These are phyloP conservation scores for Ricinus communis DNA, from an alignment of 345 rosid genomes.

Conservation along the genomic window DNA sequence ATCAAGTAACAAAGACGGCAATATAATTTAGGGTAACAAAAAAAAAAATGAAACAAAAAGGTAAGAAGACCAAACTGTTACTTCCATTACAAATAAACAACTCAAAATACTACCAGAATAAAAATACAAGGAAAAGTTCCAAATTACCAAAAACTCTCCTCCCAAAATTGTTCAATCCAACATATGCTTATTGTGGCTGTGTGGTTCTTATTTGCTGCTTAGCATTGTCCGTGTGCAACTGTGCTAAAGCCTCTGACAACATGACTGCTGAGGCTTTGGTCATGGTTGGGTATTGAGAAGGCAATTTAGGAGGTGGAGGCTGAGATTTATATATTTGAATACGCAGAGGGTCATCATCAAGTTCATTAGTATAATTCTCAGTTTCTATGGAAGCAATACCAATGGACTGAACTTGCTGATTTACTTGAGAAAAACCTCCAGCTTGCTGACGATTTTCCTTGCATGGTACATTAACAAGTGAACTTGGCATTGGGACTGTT, in stretches of 20 bases:
- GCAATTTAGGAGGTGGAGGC: constrained; percentile 65
- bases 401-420: constrained; percentile 35
- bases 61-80: not conserved
- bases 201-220: constrained; percentile 33
- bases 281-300: constrained; percentile 53
- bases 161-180: constrained; percentile 26
- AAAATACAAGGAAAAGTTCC: constrained; percentile 7
- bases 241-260: constrained; percentile 50
- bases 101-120: not conserved
- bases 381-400: constrained; percentile 38
- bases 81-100: not conserved
- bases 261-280: constrained; percentile 36
- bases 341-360: constrained; percentile 52
- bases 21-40: not conserved
- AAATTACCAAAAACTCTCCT: constrained; percentile 12
- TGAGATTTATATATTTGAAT: constrained; percentile 80
- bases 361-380: constrained; percentile 30
- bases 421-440: constrained; percentile 35
- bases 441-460: constrained; percentile 28
- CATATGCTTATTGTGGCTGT: constrained; percentile 24
- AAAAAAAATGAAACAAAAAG: not conserved
- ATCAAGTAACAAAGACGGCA: not conserved
- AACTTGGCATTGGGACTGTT: constrained; percentile 25
- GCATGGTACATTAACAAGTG: constrained; percentile 15
- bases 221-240: constrained; percentile 40